These are phyloP conservation scores for Austroboletus novae-zelandiae DNA, from an alignment of 1,284 basidiomycete genomes.

Conservation along the genomic window DNA sequence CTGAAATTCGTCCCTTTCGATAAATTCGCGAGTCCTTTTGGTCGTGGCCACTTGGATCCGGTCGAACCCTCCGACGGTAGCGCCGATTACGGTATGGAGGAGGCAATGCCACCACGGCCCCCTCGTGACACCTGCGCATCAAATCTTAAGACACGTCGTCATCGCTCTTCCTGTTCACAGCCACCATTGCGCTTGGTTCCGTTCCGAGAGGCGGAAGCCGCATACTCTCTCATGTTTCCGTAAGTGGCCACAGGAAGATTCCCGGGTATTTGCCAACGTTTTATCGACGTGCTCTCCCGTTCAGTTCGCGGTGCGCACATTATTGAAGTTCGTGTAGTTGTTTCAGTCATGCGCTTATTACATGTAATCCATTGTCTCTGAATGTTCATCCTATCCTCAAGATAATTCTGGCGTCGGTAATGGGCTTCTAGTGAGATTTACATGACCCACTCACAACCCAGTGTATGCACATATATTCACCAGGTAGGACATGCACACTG, in stretches of 20 bases:
- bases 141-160: background rate
- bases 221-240: slow-evolving; percentile 20
- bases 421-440: no score
- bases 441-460: no score
- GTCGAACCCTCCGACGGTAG: background rate
- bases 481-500: no score
- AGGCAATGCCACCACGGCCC: no score
- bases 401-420: no score
- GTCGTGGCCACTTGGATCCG: background rate
- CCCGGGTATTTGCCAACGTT: background rate
- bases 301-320: background rate
- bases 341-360: no score
- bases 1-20: slow-evolving; percentile 27
- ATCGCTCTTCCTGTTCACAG: background rate
- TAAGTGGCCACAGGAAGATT: slow-evolving; percentile 8
- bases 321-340: no score
- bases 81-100: no score
- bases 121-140: background rate
- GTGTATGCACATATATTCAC: no score
- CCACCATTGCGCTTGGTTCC: slow-evolving; percentile 26
- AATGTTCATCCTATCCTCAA: no score
- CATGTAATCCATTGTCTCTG: no score
- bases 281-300: background rate
- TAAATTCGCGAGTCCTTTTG: slow-evolving; percentile 11
- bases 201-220: slow-evolving; percentile 27